These are phyloP conservation scores for Melocanna baccifera DNA, from an alignment of 176 grass and related monocot genomes.

Conservation along the genomic window DNA sequence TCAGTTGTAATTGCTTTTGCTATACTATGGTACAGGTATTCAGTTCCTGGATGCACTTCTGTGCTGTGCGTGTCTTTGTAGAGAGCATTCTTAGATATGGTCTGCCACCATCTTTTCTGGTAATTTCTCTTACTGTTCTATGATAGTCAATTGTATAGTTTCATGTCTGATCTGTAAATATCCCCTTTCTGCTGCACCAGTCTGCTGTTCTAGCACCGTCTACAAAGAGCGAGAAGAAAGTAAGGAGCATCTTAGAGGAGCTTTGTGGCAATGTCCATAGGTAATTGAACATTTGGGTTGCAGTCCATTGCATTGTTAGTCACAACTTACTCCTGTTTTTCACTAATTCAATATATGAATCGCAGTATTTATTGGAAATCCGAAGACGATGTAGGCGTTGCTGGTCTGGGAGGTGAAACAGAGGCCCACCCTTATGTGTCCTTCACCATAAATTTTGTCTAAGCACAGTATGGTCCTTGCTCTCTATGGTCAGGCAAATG, in stretches of 20 bases:
- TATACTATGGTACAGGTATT: constrained; percentile 59
- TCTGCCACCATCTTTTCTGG: constrained; percentile 81
- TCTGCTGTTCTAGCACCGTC: constrained; percentile 78
- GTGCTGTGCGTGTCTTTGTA: constrained; percentile 74
- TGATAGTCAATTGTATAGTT: neutral
- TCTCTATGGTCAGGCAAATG: neutral
- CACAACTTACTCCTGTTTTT: neutral
- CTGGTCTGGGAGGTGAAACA: constrained; percentile 73
- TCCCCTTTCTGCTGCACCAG: constrained; percentile 23
- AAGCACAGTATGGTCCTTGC: constrained; percentile 6
- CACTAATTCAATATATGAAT: constrained; percentile 7
- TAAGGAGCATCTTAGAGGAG: constrained; percentile 73
- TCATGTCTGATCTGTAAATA: constrained; percentile 17
- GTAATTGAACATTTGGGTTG: constrained; percentile 41
- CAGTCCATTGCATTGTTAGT: neutral
- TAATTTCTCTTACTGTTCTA: constrained; percentile 24
- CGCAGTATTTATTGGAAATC: constrained; percentile 87
- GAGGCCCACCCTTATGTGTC: constrained; percentile 89
- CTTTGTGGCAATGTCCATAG: constrained; percentile 66
- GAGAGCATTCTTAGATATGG: constrained; percentile 99
- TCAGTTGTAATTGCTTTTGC: neutral
- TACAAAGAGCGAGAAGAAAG: constrained; percentile 87
- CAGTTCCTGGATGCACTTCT: constrained; percentile 99
- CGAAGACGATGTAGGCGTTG: constrained; percentile 60
- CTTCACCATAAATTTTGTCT: constrained; percentile 87